Percentiles rank a stretch among this genome's conserved stretches.
These are phyloP conservation scores for Coemansia sp. DNA, from an alignment of 192 early-diverging fungal genomes.

Conservation along the genomic window DNA sequence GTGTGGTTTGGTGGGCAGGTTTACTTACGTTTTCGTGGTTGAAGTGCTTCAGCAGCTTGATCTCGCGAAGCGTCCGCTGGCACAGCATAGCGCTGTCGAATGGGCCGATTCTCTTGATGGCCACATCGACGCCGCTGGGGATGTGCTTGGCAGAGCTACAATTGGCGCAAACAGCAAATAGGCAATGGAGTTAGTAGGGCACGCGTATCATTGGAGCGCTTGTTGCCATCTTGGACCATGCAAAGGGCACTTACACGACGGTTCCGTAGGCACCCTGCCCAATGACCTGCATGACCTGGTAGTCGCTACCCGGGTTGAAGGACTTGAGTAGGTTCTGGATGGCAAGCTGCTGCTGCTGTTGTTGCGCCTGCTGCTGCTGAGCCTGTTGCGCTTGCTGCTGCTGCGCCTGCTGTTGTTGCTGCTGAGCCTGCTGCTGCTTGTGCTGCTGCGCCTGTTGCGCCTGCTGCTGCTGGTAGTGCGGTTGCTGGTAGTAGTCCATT, in stretches of 20 bases:
- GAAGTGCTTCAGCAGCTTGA: constrained; percentile 82
- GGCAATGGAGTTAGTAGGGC: neutral
- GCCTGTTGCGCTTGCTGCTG: constrained; percentile 36
- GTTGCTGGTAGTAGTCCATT: constrained; percentile 32
- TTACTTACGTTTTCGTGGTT: constrained; percentile 69
- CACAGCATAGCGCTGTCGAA: constrained; percentile 86
- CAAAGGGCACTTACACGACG: constrained; percentile 69
- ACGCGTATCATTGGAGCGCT: neutral
- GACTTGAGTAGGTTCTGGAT: constrained; percentile 55
- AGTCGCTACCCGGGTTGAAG: constrained; percentile 79
- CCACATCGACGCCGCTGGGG: constrained; percentile 78
- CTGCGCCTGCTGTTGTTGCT: constrained; percentile 18
- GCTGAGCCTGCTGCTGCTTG: constrained; percentile 21
- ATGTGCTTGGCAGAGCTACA: constrained; percentile 79
- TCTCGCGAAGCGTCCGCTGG: constrained; percentile 76
- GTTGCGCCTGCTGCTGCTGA: constrained; percentile 49
- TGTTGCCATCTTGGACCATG: neutral
- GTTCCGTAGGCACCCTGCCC: constrained; percentile 93
- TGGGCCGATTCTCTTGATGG: constrained; percentile 87
- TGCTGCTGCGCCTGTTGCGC: constrained; percentile 16
- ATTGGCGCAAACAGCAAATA: constrained; percentile 4
- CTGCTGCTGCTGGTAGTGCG: constrained; percentile 3
- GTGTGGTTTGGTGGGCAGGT: neutral
- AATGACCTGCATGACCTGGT: constrained; percentile 80
- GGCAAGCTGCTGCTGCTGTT: constrained; percentile 42